These are phyloP conservation scores for Sonneratia alba DNA, from an alignment of 345 rosid genomes.

Conservation along the genomic window DNA sequence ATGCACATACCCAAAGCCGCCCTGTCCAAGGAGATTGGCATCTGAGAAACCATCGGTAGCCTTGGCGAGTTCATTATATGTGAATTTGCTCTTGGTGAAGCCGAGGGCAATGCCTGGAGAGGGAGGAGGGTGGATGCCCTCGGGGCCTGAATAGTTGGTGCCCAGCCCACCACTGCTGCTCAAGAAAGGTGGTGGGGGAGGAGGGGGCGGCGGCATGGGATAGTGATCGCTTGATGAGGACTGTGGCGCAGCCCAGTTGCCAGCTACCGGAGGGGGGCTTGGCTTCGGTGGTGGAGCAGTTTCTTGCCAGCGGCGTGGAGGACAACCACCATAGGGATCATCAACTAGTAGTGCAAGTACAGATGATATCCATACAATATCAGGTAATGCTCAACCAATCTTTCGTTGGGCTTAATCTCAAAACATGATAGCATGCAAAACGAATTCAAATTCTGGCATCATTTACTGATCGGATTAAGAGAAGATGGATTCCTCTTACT, in stretches of 20 bases:
- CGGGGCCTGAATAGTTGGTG: slow-evolving; percentile 34
- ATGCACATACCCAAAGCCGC: slow-evolving; percentile 41
- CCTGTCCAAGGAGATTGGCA: slow-evolving; percentile 38
- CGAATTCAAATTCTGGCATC: not conserved
- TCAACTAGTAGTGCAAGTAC: slow-evolving; percentile 18
- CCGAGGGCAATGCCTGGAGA: slow-evolving; percentile 44
- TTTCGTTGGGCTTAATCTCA: not conserved
- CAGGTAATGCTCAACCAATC: not conserved
- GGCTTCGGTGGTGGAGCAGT: slow-evolving; percentile 29
- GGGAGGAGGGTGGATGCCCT: slow-evolving; percentile 33
- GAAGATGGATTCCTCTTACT: not conserved
- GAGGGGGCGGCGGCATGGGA: slow-evolving; percentile 7
- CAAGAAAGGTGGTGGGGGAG: slow-evolving; percentile 11
- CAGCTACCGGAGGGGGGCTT: not conserved
- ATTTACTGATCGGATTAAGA: not conserved
- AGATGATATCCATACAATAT: not conserved
- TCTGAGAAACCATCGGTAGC: slow-evolving; percentile 35
- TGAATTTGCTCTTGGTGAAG: slow-evolving; percentile 43
- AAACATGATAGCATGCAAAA: not conserved
- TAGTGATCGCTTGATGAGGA: slow-evolving; percentile 10
- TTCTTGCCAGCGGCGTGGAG: slow-evolving; percentile 56
- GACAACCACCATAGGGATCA: slow-evolving; percentile 45
- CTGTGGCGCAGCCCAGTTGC: slow-evolving; percentile 7
- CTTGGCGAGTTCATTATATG: slow-evolving; percentile 27
- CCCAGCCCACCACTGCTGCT: slow-evolving; percentile 34